A percentile compares a stretch with the other conserved stretches of the same genome.
phyloP scores from a whole-genome alignment of 441 rosid genomes.

The Syzygium malaccense region DNA sequence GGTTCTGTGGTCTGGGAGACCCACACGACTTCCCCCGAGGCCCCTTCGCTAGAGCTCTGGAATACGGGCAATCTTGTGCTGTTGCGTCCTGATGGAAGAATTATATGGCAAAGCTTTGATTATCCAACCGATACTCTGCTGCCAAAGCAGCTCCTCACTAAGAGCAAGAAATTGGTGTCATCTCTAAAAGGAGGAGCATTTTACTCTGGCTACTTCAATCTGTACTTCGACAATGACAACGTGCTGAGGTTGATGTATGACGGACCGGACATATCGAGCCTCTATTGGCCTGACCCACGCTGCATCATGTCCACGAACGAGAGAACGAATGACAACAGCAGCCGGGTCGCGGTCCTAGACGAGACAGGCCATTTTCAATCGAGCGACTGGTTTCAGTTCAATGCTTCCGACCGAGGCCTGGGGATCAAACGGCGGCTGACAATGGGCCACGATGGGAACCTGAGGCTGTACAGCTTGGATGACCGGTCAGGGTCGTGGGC shows the following conservation, averaged over 20 bases:
- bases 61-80: constrained; percentile 39
- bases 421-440: constrained; percentile 30
- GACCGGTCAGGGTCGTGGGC: constrained; percentile 18
- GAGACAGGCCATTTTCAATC: constrained; percentile 23
- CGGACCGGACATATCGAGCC: constrained; percentile 33
- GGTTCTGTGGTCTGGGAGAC: constrained; percentile 23
- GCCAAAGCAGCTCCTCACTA: constrained; percentile 26
- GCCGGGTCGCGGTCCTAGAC: constrained; percentile 29
- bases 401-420: constrained; percentile 22
- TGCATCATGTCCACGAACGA: not conserved
- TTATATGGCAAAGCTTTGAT: constrained; percentile 46
- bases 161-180: constrained; percentile 25
- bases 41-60: constrained; percentile 17
- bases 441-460: constrained; percentile 37
- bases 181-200: constrained; percentile 7
- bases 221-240: constrained; percentile 31
- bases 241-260: constrained; percentile 30
- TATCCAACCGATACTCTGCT: constrained; percentile 42
- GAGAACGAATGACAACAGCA: constrained; percentile 29
- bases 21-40: constrained; percentile 13
- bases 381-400: constrained; percentile 28
- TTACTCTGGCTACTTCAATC: constrained; percentile 20
- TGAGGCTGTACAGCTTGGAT: constrained; percentile 36
- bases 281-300: constrained; percentile 37
- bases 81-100: not conserved